Conservation (phyloP, 1,139 yeast genomes). For the Blastobotrys illinoisensis region DNA sequence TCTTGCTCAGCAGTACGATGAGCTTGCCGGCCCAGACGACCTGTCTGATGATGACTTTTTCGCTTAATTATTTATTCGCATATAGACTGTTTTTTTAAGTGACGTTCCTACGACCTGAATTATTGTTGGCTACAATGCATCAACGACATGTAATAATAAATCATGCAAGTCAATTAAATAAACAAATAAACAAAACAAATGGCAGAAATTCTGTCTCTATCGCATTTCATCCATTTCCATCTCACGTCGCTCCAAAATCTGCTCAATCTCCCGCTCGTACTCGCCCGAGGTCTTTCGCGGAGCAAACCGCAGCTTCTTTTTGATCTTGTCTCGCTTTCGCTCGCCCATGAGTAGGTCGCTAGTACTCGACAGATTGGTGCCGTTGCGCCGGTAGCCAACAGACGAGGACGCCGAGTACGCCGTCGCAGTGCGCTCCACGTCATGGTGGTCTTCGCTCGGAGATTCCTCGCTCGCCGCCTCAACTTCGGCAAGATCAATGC, state of each 20-base stretch:
- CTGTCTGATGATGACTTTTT: slow-evolving; percentile 10
- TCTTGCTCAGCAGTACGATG: slow-evolving; percentile 13
- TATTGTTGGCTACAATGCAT: too few species aligned
- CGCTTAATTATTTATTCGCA: slow-evolving; percentile 2
- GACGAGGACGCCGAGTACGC: not conserved
- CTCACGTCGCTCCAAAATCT: slow-evolving; percentile 32
- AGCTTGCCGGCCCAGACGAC: slow-evolving; percentile 10
- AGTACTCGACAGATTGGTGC: not conserved
- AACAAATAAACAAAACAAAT: not conserved
- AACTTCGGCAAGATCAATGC: slow-evolving; percentile 4
- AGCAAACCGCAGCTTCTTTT: slow-evolving; percentile 25
- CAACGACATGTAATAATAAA: not conserved
- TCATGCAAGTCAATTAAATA: not conserved
- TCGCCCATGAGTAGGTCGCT: slow-evolving; percentile 11
- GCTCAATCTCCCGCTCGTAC: slow-evolving; percentile 36
- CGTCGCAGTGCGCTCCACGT: slow-evolving; percentile 4
- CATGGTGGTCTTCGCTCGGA: slow-evolving; percentile 53
- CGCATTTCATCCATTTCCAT: slow-evolving; percentile 3
- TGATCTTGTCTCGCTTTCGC: slow-evolving; percentile 35
- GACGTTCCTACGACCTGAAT: too few species aligned
- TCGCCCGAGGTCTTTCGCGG: slow-evolving; percentile 29
- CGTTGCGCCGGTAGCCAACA: not conserved
- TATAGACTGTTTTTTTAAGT: not conserved
- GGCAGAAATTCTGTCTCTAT: not conserved
- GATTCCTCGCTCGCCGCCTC: slow-evolving; percentile 22